Evolutionary conservation across 257 asterid species (phyloP).

Genomic region (Solanum medicagineum): DNA sequence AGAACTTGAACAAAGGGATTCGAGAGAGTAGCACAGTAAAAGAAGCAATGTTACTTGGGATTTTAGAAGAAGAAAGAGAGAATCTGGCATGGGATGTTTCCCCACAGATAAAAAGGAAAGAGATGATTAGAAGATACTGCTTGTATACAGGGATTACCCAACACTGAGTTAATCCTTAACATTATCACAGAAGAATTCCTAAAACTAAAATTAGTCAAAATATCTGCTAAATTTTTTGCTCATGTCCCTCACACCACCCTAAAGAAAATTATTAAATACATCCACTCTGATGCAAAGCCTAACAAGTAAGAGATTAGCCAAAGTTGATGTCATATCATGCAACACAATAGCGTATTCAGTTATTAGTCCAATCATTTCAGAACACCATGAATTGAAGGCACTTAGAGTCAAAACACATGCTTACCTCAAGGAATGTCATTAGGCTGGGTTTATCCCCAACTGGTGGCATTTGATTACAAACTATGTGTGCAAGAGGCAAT

Average conservation of each 20-base stretch:
- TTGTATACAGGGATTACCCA: background rate
- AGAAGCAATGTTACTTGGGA: background rate
- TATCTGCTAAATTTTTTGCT: background rate
- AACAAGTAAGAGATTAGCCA: background rate
- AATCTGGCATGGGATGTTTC: background rate
- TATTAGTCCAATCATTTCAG: background rate
- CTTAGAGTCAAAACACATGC: background rate
- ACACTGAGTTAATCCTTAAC: background rate
- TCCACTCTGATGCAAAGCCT: background rate
- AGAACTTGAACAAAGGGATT: background rate
- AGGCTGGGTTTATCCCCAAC: conserved; percentile 99
- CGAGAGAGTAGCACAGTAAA: background rate
- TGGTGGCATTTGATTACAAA: conserved; percentile 99
- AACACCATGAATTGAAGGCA: background rate
- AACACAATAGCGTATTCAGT: background rate
- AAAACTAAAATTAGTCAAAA: background rate
- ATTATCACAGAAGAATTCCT: background rate
- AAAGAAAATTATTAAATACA: background rate
- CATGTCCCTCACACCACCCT: background rate
- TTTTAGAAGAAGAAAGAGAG: background rate
- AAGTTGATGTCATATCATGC: background rate
- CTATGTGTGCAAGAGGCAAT: conserved; percentile 97
- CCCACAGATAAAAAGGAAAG: background rate
- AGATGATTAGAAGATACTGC: background rate
- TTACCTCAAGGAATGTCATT: conserved; percentile 96